A percentile compares a stretch with the other conserved stretches of the same genome.
Evolutionary conservation across 75 land plant species (phyloP).

Genomic region (Pinus albicaulis): DNA sequence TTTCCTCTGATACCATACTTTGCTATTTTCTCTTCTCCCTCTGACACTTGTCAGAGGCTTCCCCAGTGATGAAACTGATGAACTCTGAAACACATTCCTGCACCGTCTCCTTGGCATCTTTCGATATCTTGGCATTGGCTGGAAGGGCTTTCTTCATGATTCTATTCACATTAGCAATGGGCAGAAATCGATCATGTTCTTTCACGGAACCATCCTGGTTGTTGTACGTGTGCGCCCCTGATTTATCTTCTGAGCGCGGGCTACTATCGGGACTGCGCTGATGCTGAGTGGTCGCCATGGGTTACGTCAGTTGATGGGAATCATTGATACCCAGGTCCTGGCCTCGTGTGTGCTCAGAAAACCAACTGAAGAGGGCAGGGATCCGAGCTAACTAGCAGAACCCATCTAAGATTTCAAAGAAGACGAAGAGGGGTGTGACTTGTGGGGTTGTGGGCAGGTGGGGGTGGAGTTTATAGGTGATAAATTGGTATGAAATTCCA

Average conservation of each 20-base stretch:
- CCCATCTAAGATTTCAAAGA: too few relatives aligned
- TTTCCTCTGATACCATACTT: too few relatives aligned
- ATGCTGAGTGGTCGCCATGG: too few relatives aligned
- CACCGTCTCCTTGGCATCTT: slow-evolving; percentile 67
- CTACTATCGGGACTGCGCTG: slow-evolving; percentile 5
- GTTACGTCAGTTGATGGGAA: too few relatives aligned
- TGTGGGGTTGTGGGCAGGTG: too few relatives aligned
- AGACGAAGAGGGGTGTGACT: too few relatives aligned
- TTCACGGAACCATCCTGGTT: slow-evolving; percentile 16
- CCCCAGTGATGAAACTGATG: slow-evolving; percentile 71
- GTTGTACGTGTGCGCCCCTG: slow-evolving; percentile 13
- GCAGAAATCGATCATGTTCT: slow-evolving; percentile 64
- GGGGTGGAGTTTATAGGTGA: too few relatives aligned
- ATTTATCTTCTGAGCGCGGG: slow-evolving; percentile 35
- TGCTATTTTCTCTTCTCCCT: slow-evolving; percentile 61
- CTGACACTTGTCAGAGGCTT: slow-evolving; percentile 67
- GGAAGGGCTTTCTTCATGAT: slow-evolving; percentile 69
- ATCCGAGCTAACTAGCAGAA: too few relatives aligned
- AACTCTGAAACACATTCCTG: slow-evolving; percentile 76
- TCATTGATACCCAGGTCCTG: too few relatives aligned
- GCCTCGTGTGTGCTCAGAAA: too few relatives aligned
- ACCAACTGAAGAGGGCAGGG: too few relatives aligned
- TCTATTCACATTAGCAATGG: slow-evolving; percentile 63
- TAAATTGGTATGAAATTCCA: too few relatives aligned
- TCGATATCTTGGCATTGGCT: slow-evolving; percentile 64